phyloP scores from a whole-genome alignment of 352 stramenopile genomes.

The Pythium aristosporum region DNA sequence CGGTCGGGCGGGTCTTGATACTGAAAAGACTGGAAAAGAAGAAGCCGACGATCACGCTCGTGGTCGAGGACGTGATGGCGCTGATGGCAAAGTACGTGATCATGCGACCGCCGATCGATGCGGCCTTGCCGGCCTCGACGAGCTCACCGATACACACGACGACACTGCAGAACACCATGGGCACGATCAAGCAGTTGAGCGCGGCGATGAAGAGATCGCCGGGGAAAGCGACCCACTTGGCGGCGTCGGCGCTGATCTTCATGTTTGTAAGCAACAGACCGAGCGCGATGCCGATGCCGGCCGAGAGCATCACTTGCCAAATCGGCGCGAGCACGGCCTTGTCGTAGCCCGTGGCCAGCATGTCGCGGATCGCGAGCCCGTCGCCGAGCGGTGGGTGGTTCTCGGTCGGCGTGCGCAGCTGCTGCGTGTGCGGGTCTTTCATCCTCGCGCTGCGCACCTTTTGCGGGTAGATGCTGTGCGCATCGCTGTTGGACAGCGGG shows the following conservation, averaged over 20 bases:
- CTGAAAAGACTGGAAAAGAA: slow-evolving; percentile 34
- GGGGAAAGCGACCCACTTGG: slow-evolving; percentile 58
- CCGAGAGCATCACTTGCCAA: slow-evolving; percentile 46
- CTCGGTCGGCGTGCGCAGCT: slow-evolving; percentile 16
- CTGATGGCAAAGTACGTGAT: slow-evolving; percentile 45
- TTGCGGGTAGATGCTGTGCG: slow-evolving; percentile 18
- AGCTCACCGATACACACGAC: slow-evolving; percentile 63
- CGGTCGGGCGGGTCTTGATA: slow-evolving; percentile 6
- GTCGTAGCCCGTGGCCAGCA: slow-evolving; percentile 52
- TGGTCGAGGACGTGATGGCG: slow-evolving; percentile 46
- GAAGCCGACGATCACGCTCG: slow-evolving; percentile 47
- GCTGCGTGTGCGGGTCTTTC: slow-evolving; percentile 11
- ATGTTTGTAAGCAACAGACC: slow-evolving; percentile 50
- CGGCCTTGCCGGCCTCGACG: slow-evolving; percentile 57
- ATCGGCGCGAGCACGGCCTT: slow-evolving; percentile 43
- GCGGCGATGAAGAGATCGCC: slow-evolving; percentile 63
- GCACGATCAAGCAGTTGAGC: slow-evolving; percentile 70
- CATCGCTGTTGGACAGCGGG: slow-evolving; percentile 17
- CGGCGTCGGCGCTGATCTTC: slow-evolving; percentile 34
- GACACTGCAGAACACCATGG: slow-evolving; percentile 70
- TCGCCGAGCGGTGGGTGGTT: slow-evolving; percentile 24
- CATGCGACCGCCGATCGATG: slow-evolving; percentile 49
- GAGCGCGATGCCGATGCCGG: slow-evolving; percentile 45
- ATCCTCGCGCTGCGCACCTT: slow-evolving; percentile 12
- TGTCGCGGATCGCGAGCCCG: slow-evolving; percentile 43